Conservation (phyloP, 2,329 filamentous ascomycete genomes). For the Fusarium dimerum region DNA sequence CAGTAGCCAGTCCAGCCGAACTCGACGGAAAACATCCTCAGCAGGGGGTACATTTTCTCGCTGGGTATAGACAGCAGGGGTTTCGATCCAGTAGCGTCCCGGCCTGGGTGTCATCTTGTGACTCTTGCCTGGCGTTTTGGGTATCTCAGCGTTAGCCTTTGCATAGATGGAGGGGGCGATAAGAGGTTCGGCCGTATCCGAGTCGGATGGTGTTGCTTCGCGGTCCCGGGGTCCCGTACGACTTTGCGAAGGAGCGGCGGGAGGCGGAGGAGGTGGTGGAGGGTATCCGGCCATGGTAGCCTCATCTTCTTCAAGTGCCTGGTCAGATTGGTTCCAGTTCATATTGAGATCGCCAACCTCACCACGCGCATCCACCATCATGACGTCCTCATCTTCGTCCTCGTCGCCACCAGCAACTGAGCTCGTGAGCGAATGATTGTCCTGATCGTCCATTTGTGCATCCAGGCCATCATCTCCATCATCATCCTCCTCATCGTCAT, state of each 20-base stretch:
- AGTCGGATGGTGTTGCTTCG: slow-evolving; percentile 70
- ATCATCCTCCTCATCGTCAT: slow-evolving; percentile 31
- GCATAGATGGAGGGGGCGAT: slow-evolving; percentile 62
- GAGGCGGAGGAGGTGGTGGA: slow-evolving; percentile 64
- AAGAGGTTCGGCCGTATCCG: slow-evolving; percentile 66
- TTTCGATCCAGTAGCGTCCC: slow-evolving; percentile 83
- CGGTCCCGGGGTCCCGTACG: slow-evolving; percentile 50
- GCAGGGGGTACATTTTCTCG: slow-evolving; percentile 66
- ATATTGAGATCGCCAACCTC: slow-evolving; percentile 49
- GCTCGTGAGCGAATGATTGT: slow-evolving; percentile 35
- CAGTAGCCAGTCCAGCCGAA: slow-evolving; percentile 91
- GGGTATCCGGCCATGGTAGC: slow-evolving; percentile 76
- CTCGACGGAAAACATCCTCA: slow-evolving; percentile 86
- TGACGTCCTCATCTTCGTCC: slow-evolving; percentile 57
- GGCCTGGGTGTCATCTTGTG: slow-evolving; percentile 57
- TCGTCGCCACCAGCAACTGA: slow-evolving; percentile 43
- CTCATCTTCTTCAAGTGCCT: slow-evolving; percentile 73
- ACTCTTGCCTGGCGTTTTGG: slow-evolving; percentile 72
- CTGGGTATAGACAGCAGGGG: slow-evolving; percentile 68
- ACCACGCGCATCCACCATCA: slow-evolving; percentile 56
- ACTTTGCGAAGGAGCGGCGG: slow-evolving; percentile 43
- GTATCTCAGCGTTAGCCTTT: slow-evolving; percentile 71
- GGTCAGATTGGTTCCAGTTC: slow-evolving; percentile 58
- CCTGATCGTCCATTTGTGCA: slow-evolving; percentile 44
- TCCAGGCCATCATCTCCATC: slow-evolving; percentile 40